Evolutionary conservation across 345 rosid genomes (phyloP), one percentile per base, ranked within the genome.

Genomic region (Linum trigynum): DNA sequence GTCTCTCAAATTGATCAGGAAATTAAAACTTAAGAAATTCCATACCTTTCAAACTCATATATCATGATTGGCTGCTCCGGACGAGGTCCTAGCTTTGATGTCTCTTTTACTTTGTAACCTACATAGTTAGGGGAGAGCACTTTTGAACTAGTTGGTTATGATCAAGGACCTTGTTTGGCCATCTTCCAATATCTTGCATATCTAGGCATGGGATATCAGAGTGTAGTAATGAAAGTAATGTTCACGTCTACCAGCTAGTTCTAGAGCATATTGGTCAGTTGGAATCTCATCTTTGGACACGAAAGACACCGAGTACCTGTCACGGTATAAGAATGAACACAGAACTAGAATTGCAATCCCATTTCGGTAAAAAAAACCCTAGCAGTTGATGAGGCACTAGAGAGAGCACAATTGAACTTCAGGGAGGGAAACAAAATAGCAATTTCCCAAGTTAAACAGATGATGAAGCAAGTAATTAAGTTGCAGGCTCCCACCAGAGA

Each of bases 51-150:
- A 77, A 88, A 92, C 75, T 92, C 98, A 32, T 92, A 92, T 48
- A 90, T 85, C 84, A 87, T 97, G 4, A 92, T 88, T 12, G 96
- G 91, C 72, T 86, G 90, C 77, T 88, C 90, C 6, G 98, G 98
- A 17, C 94, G 92, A 75, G 89, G 91, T 35, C 98, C 98, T 15
- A 84, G 7, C 70, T 86, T 92, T 50, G 96, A 75, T 55, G 78
- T 74, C 80, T 92, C 98, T 76, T 88, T 92, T 42, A 92, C 70
- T 53, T 81, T 87, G 15, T 69, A 69, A 72, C 97, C 98, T 92
- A 72, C 69, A 38, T 66, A 68, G 11, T 37, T 51, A 51, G 57
- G 39, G 7, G 23, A 4, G 43, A 40, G 3, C 36, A n/a, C 40
- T 17, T 62, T 50, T 2, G 17, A 66, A 7, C 59, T 9, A 7